phyloP scores from a whole-genome alignment of 2,329 filamentous ascomycete genomes.

The Cladosporium cucumerinum region DNA sequence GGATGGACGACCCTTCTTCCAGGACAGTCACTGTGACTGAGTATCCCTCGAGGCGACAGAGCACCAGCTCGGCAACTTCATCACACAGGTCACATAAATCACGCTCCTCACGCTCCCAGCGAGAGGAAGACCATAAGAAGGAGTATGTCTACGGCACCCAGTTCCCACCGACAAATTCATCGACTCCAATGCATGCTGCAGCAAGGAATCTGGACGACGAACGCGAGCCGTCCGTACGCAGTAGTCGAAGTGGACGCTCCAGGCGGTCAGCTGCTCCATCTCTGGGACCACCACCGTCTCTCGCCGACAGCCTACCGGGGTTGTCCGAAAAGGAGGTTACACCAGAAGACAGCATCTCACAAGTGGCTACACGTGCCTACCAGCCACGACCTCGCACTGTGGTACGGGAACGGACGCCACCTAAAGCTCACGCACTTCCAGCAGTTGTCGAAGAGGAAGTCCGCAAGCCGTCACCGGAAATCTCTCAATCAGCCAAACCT shows the following conservation, averaged over 20 bases:
- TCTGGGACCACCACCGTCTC: neutral
- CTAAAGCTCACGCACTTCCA: slow-evolving; percentile 8
- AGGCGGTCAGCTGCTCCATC: slow-evolving; percentile 10
- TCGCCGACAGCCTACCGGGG: slow-evolving; percentile 13
- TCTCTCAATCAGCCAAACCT: neutral
- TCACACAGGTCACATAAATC: slow-evolving; percentile 11
- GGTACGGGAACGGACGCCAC: slow-evolving; percentile 6
- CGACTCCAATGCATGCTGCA: slow-evolving; percentile 5
- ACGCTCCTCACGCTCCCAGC: slow-evolving; percentile 14
- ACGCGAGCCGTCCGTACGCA: slow-evolving; percentile 13
- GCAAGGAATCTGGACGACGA: slow-evolving; percentile 9
- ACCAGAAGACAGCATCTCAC: slow-evolving; percentile 34
- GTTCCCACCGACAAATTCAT: slow-evolving; percentile 1
- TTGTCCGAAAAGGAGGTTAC: slow-evolving; percentile 23
- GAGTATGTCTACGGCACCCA: slow-evolving; percentile 17
- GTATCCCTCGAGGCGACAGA: slow-evolving; percentile 11
- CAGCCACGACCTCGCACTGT: slow-evolving; percentile 5
- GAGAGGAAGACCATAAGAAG: neutral
- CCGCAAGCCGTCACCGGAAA: slow-evolving; percentile 6
- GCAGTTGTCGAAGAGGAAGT: slow-evolving; percentile 12
- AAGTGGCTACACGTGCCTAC: slow-evolving; percentile 20
- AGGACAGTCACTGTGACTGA: slow-evolving; percentile 17
- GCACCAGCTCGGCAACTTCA: slow-evolving; percentile 10
- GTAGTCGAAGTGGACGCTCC: slow-evolving; percentile 7
- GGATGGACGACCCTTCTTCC: slow-evolving; percentile 12